Evolutionary conservation across 2,329 filamentous ascomycete genomes (phyloP).

Genomic region (Epichloe baconii): DNA sequence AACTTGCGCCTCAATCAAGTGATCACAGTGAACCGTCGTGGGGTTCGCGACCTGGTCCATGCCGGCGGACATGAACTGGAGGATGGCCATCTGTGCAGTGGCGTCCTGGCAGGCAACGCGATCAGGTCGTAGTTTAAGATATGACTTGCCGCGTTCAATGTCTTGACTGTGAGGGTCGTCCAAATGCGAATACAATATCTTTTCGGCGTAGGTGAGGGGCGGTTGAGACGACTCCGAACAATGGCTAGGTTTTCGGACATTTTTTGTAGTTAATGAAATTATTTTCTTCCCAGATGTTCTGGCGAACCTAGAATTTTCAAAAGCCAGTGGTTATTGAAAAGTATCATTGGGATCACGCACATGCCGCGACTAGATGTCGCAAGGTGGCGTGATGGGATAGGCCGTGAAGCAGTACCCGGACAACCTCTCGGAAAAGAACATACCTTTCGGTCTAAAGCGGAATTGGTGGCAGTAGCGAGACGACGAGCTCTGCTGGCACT

Average conservation of each 20-base stretch:
- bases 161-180: constrained; percentile 95
- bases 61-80: constrained; percentile 99
- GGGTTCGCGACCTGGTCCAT: constrained; percentile 93
- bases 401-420: background rate
- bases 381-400: background rate
- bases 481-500: constrained; percentile 51
- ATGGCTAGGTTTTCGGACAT: constrained; percentile 95
- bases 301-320: constrained; percentile 49
- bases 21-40: constrained; percentile 94
- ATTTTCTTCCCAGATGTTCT: constrained; percentile 91
- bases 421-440: constrained; percentile 10
- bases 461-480: constrained; percentile 78
- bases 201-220: constrained; percentile 90
- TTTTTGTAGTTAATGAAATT: constrained; percentile 99
- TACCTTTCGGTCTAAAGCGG: constrained; percentile 81
- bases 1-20: constrained; percentile 95
- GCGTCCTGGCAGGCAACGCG: constrained; percentile 99
- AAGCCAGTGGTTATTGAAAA: background rate
- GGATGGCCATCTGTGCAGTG: constrained; percentile 97
- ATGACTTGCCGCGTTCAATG: constrained; percentile 88
- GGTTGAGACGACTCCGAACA: constrained; percentile 79
- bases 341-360: background rate
- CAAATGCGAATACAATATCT: constrained; percentile 97
- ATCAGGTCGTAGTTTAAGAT: constrained; percentile 92
- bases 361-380: background rate